These are phyloP conservation scores for Pseudoscleropodium purum DNA, from an alignment of 225 moss, liverwort and hornwort genomes.

Conservation along the genomic window DNA sequence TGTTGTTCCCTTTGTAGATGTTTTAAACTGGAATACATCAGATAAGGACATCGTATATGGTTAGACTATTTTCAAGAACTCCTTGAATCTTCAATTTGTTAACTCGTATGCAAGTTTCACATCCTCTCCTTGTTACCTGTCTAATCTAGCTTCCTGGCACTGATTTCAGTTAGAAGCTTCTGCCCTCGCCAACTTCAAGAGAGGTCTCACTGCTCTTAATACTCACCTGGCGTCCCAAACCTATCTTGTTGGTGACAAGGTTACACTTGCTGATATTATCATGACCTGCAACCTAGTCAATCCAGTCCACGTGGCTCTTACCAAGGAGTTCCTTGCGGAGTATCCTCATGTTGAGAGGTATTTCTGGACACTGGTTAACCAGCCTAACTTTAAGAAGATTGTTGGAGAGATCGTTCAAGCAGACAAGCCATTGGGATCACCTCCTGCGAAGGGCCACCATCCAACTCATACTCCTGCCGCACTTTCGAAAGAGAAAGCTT, in stretches of 20 bases:
- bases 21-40: not conserved
- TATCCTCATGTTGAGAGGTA: conserved; percentile 71
- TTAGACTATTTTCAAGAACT: not conserved
- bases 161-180: conserved; percentile 15
- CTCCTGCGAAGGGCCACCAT: conserved; percentile 1
- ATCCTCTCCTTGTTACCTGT: not conserved
- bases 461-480: not conserved
- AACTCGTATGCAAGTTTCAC: not conserved
- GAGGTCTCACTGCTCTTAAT: conserved; percentile 32
- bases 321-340: conserved; percentile 43
- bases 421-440: conserved; percentile 26
- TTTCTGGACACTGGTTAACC: conserved; percentile 76
- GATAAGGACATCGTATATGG: not conserved
- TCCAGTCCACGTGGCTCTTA: conserved; percentile 10
- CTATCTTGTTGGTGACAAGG: conserved; percentile 58
- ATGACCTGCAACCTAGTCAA: conserved; percentile 20
- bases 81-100: too few relatives aligned
- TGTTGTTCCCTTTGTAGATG: not conserved
- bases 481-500: not conserved
- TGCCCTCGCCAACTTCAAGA: conserved; percentile 12
- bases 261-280: conserved; percentile 81
- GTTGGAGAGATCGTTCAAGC: conserved; percentile 43
- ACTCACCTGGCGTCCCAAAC: conserved; percentile 31
- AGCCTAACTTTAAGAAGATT: conserved; percentile 71
- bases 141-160: not conserved